Evolutionary conservation across 345 rosid genomes (phyloP).

Genomic region (Citrus glauca): DNA sequence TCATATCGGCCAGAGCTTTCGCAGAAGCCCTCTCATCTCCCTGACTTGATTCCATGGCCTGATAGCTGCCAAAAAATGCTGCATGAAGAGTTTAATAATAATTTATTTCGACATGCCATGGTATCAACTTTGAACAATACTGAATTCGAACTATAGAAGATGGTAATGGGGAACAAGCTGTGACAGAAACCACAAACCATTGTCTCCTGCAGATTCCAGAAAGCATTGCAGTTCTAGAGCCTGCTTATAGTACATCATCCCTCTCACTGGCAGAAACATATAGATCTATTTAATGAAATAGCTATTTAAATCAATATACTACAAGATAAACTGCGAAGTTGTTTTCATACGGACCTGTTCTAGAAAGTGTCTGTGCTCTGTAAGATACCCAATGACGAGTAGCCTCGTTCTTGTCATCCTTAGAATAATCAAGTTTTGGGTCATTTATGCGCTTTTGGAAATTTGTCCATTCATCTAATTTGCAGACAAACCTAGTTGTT

Average conservation of each 20-base stretch:
- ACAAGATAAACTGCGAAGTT: neutral
- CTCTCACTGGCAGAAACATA: slow-evolving; percentile 64
- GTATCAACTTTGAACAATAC: slow-evolving; percentile 5
- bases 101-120: neutral
- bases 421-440: slow-evolving; percentile 1
- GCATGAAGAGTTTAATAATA: slow-evolving; percentile 18
- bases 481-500: slow-evolving; percentile 18
- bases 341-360: slow-evolving; percentile 56
- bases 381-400: slow-evolving; percentile 84
- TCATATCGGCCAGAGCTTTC: slow-evolving; percentile 78
- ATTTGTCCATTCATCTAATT: slow-evolving; percentile 87
- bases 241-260: slow-evolving; percentile 91
- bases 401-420: slow-evolving; percentile 36
- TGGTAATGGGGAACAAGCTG: neutral
- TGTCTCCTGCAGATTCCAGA: slow-evolving; percentile 62
- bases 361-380: slow-evolving; percentile 92
- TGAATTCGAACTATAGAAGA: neutral
- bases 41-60: slow-evolving; percentile 22
- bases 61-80: slow-evolving; percentile 35
- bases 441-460: slow-evolving; percentile 54
- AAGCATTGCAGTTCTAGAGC: slow-evolving; percentile 77
- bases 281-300: neutral
- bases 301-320: slow-evolving; percentile 7
- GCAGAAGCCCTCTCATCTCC: slow-evolving; percentile 20
- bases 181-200: slow-evolving; percentile 47